Evolutionary conservation across 345 rosid genomes (phyloP).

Genomic region (Salix brachista): DNA sequence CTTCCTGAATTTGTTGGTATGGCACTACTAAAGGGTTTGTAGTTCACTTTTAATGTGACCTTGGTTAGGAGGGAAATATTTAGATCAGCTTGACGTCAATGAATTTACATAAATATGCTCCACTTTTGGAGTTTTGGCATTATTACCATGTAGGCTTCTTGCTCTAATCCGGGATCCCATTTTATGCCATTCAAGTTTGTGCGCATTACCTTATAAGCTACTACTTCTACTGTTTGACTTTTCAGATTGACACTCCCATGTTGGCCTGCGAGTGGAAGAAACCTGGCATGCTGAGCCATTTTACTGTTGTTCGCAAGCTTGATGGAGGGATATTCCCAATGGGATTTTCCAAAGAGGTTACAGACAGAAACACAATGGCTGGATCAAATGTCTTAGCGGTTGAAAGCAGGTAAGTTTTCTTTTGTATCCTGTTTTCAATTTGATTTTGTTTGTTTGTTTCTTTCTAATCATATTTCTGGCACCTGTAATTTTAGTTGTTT

Average conservation of each 20-base stretch:
- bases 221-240: constrained; percentile 21
- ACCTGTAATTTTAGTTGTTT: constrained; percentile 1
- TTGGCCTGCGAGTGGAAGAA: constrained; percentile 78
- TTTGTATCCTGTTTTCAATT: constrained; percentile 3
- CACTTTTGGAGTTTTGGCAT: background rate
- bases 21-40: background rate
- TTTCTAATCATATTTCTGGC: background rate
- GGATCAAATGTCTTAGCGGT: constrained; percentile 65
- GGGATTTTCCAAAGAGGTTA: constrained; percentile 87
- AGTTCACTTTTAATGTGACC: constrained; percentile 7
- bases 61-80: background rate
- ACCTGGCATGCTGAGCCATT: constrained; percentile 76
- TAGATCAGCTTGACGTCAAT: background rate
- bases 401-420: constrained; percentile 69
- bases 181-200: constrained; percentile 6
- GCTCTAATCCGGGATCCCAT: background rate
- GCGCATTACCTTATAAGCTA: constrained; percentile 1
- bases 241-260: constrained; percentile 95
- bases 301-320: constrained; percentile 86
- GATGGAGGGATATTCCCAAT: constrained; percentile 87
- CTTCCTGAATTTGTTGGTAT: no score
- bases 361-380: constrained; percentile 73
- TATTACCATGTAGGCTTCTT: background rate
- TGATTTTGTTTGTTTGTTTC: background rate
- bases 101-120: background rate